Percentiles rank a stretch among this genome's conserved stretches.
These are phyloP conservation scores for Bolboschoenoplectus hybrid DNA, from an alignment of 202 grass and related monocot genomes.

Conservation along the genomic window DNA sequence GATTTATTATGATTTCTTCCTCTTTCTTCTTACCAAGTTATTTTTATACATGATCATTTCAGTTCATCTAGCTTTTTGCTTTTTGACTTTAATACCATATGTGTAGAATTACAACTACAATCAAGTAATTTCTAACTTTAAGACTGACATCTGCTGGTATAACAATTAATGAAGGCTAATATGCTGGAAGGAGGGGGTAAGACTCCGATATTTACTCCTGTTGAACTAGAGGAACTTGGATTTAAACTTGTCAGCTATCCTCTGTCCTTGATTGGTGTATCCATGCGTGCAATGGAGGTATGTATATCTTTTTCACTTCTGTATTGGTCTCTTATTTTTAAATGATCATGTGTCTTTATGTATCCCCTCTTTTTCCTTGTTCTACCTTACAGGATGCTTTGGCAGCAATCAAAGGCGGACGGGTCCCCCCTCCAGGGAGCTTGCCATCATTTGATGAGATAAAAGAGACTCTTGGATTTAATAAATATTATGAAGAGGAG, in stretches of 20 bases:
- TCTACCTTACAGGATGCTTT: constrained; percentile 75
- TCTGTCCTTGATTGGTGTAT: constrained; percentile 83
- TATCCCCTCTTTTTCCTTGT: constrained; percentile 7
- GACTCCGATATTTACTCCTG: constrained; percentile 83
- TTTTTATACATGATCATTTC: not conserved
- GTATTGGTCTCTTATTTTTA: not conserved
- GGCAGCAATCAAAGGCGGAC: constrained; percentile 79
- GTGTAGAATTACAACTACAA: not conserved
- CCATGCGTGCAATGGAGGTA: constrained; percentile 97
- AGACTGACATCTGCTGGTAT: not conserved
- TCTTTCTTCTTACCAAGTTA: not conserved
- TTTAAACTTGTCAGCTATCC: constrained; percentile 84
- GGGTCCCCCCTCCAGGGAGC: constrained; percentile 76
- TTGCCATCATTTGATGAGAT: constrained; percentile 98
- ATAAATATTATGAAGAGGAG: constrained; percentile 93
- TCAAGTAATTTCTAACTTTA: constrained; percentile 2
- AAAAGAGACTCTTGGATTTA: constrained; percentile 86
- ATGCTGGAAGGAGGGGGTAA: constrained; percentile 97
- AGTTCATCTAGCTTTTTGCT: not conserved
- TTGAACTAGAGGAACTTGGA: constrained; percentile 83
- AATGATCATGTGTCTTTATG: constrained; percentile 1
- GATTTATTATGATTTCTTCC: not conserved
- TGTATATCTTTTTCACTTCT: not conserved
- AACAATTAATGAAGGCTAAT: constrained; percentile 60
- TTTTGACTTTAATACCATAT: constrained; percentile 8